phyloP scores from a whole-genome alignment of 495 filamentous ascomycete genomes.

The Podospora appendiculata region DNA sequence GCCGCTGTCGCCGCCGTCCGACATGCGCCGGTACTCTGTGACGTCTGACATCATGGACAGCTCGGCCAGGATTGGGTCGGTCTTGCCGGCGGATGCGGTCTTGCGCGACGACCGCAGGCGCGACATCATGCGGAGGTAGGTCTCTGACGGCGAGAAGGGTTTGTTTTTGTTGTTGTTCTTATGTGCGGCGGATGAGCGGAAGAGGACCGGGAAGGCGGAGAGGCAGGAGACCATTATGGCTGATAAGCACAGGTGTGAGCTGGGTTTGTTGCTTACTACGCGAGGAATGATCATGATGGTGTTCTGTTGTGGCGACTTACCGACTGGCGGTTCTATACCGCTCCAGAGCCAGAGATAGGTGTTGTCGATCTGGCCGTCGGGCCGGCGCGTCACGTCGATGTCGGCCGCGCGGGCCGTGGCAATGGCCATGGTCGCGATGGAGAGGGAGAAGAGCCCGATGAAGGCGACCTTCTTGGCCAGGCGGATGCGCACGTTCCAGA shows the following conservation, averaged over 20 bases:
- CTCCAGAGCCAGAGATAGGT: constrained; percentile 19
- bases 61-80: background rate
- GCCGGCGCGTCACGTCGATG: background rate
- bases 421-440: constrained; percentile 19
- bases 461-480: constrained; percentile 14
- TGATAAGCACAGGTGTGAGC: background rate
- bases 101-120: background rate
- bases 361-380: constrained; percentile 4
- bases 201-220: constrained; percentile 8
- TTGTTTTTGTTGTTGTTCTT: background rate
- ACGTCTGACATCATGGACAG: background rate
- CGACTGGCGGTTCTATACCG: constrained; percentile 11
- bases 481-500: constrained; percentile 20
- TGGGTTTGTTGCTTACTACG: too few species aligned
- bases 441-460: constrained; percentile 23
- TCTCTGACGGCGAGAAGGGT: background rate
- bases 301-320: background rate
- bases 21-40: background rate
- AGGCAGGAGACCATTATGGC: constrained; percentile 1
- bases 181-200: background rate
- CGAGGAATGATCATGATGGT: background rate
- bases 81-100: background rate
- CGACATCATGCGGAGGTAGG: background rate
- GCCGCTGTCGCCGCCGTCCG: background rate
- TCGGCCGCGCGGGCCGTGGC: constrained; percentile 16